Percentiles rank a stretch among this genome's conserved stretches.
Conservation (phyloP, 2,329 filamentous ascomycete genomes). For the Stachybotrys echinatus region DNA sequence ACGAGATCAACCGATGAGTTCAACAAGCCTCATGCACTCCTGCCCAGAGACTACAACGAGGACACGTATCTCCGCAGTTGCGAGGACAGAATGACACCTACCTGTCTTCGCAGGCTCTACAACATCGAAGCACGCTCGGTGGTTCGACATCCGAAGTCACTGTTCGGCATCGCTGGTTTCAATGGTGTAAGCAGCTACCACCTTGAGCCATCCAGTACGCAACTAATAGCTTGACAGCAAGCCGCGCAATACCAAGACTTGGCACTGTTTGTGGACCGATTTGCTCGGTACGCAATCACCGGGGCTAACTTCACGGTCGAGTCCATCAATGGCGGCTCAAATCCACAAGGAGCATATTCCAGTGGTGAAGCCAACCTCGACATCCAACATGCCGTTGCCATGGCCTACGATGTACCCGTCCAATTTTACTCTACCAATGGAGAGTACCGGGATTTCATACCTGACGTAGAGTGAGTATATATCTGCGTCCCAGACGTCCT, state of each 20-base stretch:
- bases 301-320: slow-evolving; percentile 52
- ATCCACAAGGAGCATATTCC: slow-evolving; percentile 34
- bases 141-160: slow-evolving; percentile 54
- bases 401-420: slow-evolving; percentile 28
- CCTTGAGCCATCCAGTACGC: not conserved
- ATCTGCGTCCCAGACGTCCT: not conserved
- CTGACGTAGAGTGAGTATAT: slow-evolving; percentile 26
- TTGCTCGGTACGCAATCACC: slow-evolving; percentile 41
- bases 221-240: slow-evolving; percentile 26
- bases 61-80: not conserved
- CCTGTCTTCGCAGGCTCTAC: slow-evolving; percentile 39
- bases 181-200: slow-evolving; percentile 21
- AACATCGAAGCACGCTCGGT: slow-evolving; percentile 40
- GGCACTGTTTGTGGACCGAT: slow-evolving; percentile 47
- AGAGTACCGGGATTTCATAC: slow-evolving; percentile 19
- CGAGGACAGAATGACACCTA: slow-evolving; percentile 31
- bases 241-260: slow-evolving; percentile 50
- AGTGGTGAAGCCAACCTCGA: slow-evolving; percentile 32
- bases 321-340: slow-evolving; percentile 51
- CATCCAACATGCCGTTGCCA: slow-evolving; percentile 26
- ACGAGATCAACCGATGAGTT: not conserved
- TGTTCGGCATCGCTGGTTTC: slow-evolving; percentile 55
- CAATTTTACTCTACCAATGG: slow-evolving; percentile 25
- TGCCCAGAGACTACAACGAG: too few species aligned
- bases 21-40: too few species aligned